phyloP scores from a whole-genome alignment of 371 early-diverging fungal genomes.

The Mucor circinelloides region DNA sequence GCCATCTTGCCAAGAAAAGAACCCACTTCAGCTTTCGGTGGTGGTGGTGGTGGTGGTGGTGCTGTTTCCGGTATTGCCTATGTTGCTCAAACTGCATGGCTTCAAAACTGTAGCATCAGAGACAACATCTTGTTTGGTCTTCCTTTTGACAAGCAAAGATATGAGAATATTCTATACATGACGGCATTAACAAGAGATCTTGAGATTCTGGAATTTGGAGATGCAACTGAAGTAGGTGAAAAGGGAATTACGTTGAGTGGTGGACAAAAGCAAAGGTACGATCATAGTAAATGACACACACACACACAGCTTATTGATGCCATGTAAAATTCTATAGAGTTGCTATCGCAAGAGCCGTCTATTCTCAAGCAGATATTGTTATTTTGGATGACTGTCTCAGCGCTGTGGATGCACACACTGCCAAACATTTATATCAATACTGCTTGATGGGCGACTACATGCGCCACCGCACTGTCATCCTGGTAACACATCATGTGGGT shows the following conservation, averaged over 20 bases:
- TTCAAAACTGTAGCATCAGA: conserved; percentile 77
- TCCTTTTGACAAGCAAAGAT: conserved; percentile 67
- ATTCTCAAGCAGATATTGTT: conserved; percentile 68
- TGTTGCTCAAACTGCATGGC: conserved; percentile 83
- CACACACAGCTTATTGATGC: too few relatives aligned
- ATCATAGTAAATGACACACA: too few relatives aligned
- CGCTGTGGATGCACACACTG: conserved; percentile 88
- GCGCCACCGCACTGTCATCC: conserved; percentile 74
- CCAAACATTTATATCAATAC: conserved; percentile 70
- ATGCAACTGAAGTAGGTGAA: conserved; percentile 89
- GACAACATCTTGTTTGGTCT: conserved; percentile 85
- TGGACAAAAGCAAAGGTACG: conserved; percentile 73
- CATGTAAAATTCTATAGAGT: conserved; percentile 40
- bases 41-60: conserved; percentile 23
- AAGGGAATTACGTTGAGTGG: conserved; percentile 88
- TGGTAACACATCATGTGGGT: conserved; percentile 86
- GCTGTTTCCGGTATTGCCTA: conserved; percentile 67
- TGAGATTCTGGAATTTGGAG: conserved; percentile 79
- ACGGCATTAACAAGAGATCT: conserved; percentile 82
- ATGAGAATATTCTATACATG: conserved; percentile 63
- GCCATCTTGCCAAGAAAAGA: conserved; percentile 49
- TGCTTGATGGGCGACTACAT: conserved; percentile 72
- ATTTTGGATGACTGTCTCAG: conserved; percentile 82
- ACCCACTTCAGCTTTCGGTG: neutral
- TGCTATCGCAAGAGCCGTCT: conserved; percentile 80